Evolutionary conservation across 169 alveolate species (phyloP).

Genomic region (Cryptosporidium xiaoi): DNA sequence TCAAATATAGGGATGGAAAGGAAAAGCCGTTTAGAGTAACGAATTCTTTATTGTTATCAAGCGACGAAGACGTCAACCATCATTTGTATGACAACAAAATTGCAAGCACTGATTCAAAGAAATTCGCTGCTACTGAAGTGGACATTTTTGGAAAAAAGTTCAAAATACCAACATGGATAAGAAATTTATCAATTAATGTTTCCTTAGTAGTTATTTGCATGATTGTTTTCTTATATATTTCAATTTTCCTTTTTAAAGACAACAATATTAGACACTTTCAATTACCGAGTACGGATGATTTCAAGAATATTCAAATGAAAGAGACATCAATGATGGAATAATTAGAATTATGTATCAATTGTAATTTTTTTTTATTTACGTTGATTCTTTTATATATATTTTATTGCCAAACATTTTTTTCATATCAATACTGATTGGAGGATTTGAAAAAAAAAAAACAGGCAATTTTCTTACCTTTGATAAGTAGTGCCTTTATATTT

Average conservation of each 20-base stretch:
- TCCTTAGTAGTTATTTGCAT: slow-evolving; percentile 12
- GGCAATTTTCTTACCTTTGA: too few relatives aligned
- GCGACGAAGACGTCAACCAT: slow-evolving; percentile 55
- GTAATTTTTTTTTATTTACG: too few relatives aligned
- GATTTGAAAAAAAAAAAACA: background rate
- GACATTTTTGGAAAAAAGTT: slow-evolving; percentile 18
- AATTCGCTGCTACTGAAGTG: background rate
- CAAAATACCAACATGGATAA: slow-evolving; percentile 19
- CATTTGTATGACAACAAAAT: background rate
- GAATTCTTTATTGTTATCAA: slow-evolving; percentile 23
- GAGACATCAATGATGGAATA: slow-evolving; percentile 54
- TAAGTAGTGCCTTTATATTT: too few relatives aligned
- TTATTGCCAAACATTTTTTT: background rate
- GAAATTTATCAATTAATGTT: slow-evolving; percentile 19
- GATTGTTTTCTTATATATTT: slow-evolving; percentile 14
- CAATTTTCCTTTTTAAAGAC: slow-evolving; percentile 15
- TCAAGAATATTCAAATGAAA: slow-evolving; percentile 59
- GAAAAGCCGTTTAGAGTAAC: slow-evolving; percentile 63
- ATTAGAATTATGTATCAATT: background rate
- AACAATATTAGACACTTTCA: slow-evolving; percentile 9
- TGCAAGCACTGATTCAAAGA: background rate
- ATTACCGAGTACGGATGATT: slow-evolving; percentile 1
- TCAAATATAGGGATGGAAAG: slow-evolving; percentile 67
- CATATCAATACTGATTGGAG: background rate
- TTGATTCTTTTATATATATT: too few relatives aligned